These are phyloP conservation scores for Ettlia oleoabundans DNA, from an alignment of 139 green algal species.

Conservation along the genomic window DNA sequence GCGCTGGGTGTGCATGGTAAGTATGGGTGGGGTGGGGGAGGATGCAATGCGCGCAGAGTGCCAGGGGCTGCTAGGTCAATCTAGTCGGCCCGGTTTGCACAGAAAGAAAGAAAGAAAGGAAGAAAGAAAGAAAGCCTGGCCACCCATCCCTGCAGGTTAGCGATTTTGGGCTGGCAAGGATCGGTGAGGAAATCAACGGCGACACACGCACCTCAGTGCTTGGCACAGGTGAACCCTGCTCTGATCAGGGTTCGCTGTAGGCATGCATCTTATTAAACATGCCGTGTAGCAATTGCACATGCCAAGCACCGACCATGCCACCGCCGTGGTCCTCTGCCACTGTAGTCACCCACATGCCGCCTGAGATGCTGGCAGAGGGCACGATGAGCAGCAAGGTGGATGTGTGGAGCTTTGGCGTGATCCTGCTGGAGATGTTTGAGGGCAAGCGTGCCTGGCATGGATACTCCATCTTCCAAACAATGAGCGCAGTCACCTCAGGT, in stretches of 20 bases:
- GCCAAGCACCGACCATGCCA: background rate
- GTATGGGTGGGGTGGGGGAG: too few relatives aligned
- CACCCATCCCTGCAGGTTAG: too few relatives aligned
- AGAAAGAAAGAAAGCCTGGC: too few relatives aligned
- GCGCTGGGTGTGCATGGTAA: constrained; percentile 6
- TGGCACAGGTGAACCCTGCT: background rate
- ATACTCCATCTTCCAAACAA: background rate
- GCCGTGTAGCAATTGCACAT: background rate
- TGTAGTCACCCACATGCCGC: background rate
- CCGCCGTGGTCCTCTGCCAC: background rate
- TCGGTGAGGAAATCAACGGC: background rate
- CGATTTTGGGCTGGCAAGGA: constrained; percentile 7
- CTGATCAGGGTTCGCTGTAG: background rate
- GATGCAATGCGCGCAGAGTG: too few relatives aligned
- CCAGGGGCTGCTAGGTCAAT: too few relatives aligned
- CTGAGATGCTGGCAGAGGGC: background rate
- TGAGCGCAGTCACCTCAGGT: background rate
- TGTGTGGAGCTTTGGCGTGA: background rate
- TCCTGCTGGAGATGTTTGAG: background rate
- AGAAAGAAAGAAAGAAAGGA: too few relatives aligned
- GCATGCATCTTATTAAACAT: background rate
- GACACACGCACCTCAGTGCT: background rate
- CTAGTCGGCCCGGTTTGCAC: too few relatives aligned
- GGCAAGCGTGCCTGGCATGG: background rate
- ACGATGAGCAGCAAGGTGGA: background rate